Evolutionary conservation across 2,329 filamentous ascomycete species (phyloP), one percentile per base, ranked within the genome.

Genomic region (Ascochyta fabae): DNA sequence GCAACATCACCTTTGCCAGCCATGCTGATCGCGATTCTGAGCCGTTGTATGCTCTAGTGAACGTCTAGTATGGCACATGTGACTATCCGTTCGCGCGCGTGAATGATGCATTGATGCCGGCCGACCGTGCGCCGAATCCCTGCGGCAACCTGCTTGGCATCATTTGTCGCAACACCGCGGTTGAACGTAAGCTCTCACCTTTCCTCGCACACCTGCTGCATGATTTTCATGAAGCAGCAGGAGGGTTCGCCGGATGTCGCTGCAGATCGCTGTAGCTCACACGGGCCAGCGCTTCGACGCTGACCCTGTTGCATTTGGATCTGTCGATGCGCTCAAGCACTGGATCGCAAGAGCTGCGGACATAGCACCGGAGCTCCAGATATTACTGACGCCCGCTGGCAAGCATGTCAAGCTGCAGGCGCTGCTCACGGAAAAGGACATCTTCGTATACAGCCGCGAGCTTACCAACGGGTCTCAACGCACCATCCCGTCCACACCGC

Each of bases 241-340:
- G 60, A 69, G 61, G 61, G 61, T 50, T 56, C 53, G 56, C 61
- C 85, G 82, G 79, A 96, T 96, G 92, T 90, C 91, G 81, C 86
- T 94, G 76, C 87, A 91, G 80, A 88, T 96, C 78, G 91, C 92
- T 82, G 88, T 96, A 75, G 92, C 92, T 84, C 93, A 96, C 80
- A 92, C 90, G 78, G 94, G 94, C 82, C 88, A 92, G 83, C 88
- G 89, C 79, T 84, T 96, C 74, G 84, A 88, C 75, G 85, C 90
- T 75, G 91, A 96, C 79, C 86, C 88, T 65, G 83, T 87, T 62
- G 85, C 87, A 73, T 90, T 94, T 77, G 83, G 84, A 67, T 89
- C 88, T 55, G 84, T 96, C 74, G 94, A 98, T 78, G 89, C 90
- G 61, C 86, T 98, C 66, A 91, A 90, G 77, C 79, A 84, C 76